Percentiles rank a stretch among this genome's conserved stretches.
These are phyloP conservation scores for Canavalia gladiata DNA, from an alignment of 306 rosid species.

Conservation along the genomic window DNA sequence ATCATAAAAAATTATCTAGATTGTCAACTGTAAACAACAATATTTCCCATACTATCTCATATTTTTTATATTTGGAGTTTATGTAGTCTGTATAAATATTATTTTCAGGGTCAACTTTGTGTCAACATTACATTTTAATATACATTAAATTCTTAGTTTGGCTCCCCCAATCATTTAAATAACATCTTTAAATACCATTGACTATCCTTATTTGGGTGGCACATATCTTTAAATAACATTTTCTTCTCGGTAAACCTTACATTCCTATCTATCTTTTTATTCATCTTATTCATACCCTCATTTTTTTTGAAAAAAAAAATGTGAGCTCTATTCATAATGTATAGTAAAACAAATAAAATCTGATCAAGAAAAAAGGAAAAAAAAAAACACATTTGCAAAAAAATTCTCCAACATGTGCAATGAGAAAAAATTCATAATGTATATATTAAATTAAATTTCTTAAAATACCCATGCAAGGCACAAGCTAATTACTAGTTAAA, in stretches of 20 bases:
- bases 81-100: no score
- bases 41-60: no score
- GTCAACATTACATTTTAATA: no score
- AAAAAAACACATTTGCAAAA: no score
- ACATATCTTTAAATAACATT: conserved; percentile 1
- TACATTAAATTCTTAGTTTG: no score
- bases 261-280: neutral
- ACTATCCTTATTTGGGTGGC: neutral
- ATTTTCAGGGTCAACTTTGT: no score
- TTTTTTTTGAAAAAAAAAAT: neutral
- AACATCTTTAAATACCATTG: no score
- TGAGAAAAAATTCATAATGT: neutral
- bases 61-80: no score
- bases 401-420: conserved; percentile 1
- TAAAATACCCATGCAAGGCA: conserved; percentile 6
- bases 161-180: no score
- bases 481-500: conserved; percentile 3
- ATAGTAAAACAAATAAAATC: conserved; percentile 21
- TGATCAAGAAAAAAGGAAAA: neutral
- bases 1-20: no score
- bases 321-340: neutral
- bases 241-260: neutral
- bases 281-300: neutral
- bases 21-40: no score
- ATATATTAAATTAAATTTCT: neutral